Percentiles rank a stretch among this genome's conserved stretches.
phyloP scores from a whole-genome alignment of 495 filamentous ascomycete genomes.

The Xeromyces bisporus region DNA sequence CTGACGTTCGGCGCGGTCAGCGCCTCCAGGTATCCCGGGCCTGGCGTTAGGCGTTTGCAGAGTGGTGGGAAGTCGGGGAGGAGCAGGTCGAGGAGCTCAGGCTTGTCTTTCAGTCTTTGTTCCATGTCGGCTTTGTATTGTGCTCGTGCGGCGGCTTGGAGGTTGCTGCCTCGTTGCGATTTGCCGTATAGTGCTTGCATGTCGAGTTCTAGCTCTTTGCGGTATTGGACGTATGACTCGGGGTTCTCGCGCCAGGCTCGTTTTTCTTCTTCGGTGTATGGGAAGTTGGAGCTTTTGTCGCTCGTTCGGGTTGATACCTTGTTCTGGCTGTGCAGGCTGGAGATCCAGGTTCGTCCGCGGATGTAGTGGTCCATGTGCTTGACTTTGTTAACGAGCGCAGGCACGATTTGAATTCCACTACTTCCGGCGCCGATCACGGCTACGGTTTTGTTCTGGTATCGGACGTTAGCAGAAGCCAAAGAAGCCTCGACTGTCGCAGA shows the following conservation, averaged over 20 bases:
- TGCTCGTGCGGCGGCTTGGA: slow-evolving; percentile 3
- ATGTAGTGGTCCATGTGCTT: slow-evolving; percentile 18
- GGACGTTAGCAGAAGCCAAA: no score
- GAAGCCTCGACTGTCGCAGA: no score
- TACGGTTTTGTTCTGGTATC: slow-evolving; percentile 21
- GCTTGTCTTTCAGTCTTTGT: slow-evolving; percentile 19
- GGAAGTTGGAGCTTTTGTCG: slow-evolving; percentile 16
- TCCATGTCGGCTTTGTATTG: slow-evolving; percentile 15
- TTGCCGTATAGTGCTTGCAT: neutral
- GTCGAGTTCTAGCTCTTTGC: slow-evolving; percentile 5
- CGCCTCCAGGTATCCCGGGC: slow-evolving; percentile 24
- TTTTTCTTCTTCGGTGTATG: slow-evolving; percentile 22
- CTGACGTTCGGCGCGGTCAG: slow-evolving; percentile 18
- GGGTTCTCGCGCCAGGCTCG: slow-evolving; percentile 4
- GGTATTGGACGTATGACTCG: slow-evolving; percentile 2
- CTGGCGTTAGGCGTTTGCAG: slow-evolving; percentile 32
- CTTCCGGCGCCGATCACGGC: slow-evolving; percentile 34
- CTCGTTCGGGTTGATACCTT: slow-evolving; percentile 1
- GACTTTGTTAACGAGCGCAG: slow-evolving; percentile 29
- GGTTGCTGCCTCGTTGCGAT: slow-evolving; percentile 1
- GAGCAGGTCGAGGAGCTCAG: slow-evolving; percentile 18
- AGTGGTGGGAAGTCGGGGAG: slow-evolving; percentile 30
- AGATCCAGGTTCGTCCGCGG: slow-evolving; percentile 9
- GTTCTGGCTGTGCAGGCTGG: neutral
- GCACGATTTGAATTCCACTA: slow-evolving; percentile 37